Evolutionary conservation across 345 rosid genomes (phyloP).

Genomic region (Raphanus sativus): DNA sequence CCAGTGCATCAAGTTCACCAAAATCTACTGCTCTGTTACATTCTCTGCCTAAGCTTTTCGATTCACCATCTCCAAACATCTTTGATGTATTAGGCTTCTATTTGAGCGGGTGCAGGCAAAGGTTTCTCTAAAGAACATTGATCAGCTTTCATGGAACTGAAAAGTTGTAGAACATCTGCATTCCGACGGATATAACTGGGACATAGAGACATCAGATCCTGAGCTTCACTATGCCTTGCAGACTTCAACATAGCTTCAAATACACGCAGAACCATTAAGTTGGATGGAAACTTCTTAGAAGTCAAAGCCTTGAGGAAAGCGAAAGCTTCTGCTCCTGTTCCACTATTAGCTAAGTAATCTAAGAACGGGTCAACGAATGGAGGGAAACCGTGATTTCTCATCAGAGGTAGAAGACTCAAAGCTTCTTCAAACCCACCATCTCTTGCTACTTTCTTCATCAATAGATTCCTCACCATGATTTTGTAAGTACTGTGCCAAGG

Average conservation of each 20-base stretch:
- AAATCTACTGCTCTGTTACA: neutral
- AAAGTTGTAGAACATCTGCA: constrained; percentile 78
- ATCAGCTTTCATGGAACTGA: constrained; percentile 47
- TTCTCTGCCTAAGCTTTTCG: neutral
- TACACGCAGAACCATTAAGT: constrained; percentile 54
- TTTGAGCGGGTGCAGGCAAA: constrained; percentile 46
- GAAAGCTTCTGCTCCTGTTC: constrained; percentile 63
- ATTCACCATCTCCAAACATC: neutral
- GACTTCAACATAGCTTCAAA: constrained; percentile 71
- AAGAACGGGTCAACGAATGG: constrained; percentile 70
- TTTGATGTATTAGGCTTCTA: constrained; percentile 30
- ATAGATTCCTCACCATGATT: constrained; percentile 56
- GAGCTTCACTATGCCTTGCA: constrained; percentile 65
- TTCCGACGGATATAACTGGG: constrained; percentile 63
- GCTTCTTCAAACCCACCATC: constrained; percentile 73
- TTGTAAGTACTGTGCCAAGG: constrained; percentile 73
- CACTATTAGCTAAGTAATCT: constrained; percentile 59
- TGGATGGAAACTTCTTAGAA: constrained; percentile 72
- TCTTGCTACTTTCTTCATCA: constrained; percentile 56
- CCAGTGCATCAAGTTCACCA: neutral
- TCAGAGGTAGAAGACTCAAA: constrained; percentile 56
- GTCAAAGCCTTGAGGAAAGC: constrained; percentile 62
- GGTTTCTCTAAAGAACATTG: constrained; percentile 28
- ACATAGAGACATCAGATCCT: constrained; percentile 65
- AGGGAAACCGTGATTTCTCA: constrained; percentile 75